Evolutionary conservation across 2,329 filamentous ascomycete species (phyloP).

Genomic region (Madurella mycetomatis): DNA sequence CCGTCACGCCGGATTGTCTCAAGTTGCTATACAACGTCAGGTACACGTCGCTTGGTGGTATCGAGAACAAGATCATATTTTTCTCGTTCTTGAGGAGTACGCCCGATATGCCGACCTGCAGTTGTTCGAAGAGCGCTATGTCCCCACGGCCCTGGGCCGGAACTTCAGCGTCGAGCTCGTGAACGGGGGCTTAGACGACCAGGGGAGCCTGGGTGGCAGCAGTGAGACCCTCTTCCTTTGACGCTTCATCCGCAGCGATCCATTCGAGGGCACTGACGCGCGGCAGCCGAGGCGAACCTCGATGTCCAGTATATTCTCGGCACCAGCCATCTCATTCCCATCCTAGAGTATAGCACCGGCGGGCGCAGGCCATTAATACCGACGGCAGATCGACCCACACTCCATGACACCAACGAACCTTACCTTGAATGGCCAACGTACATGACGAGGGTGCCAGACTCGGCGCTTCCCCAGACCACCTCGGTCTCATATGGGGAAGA

Average conservation of each 20-base stretch:
- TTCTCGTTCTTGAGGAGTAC: conserved; percentile 44
- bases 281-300: conserved; percentile 53
- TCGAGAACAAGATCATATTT: conserved; percentile 35
- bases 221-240: conserved; percentile 20
- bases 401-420: conserved; percentile 61
- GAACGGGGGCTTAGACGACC: conserved; percentile 50
- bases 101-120: conserved; percentile 46
- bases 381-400: conserved; percentile 43
- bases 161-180: conserved; percentile 54
- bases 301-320: conserved; percentile 59
- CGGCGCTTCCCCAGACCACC: conserved; percentile 56
- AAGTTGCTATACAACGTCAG: conserved; percentile 45
- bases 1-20: conserved; percentile 46
- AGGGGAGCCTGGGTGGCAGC: conserved; percentile 36
- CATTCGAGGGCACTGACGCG: background rate
- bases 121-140: conserved; percentile 46
- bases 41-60: conserved; percentile 30
- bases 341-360: conserved; percentile 56
- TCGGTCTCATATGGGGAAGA: conserved; percentile 64
- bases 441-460: conserved; percentile 47
- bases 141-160: conserved; percentile 46
- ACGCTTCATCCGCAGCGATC: background rate
- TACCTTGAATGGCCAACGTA: conserved; percentile 61
- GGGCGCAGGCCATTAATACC: conserved; percentile 56
- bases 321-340: conserved; percentile 50